These are phyloP conservation scores for Xylaria sp. DNA, from an alignment of 2,329 filamentous ascomycete species.

Conservation along the genomic window DNA sequence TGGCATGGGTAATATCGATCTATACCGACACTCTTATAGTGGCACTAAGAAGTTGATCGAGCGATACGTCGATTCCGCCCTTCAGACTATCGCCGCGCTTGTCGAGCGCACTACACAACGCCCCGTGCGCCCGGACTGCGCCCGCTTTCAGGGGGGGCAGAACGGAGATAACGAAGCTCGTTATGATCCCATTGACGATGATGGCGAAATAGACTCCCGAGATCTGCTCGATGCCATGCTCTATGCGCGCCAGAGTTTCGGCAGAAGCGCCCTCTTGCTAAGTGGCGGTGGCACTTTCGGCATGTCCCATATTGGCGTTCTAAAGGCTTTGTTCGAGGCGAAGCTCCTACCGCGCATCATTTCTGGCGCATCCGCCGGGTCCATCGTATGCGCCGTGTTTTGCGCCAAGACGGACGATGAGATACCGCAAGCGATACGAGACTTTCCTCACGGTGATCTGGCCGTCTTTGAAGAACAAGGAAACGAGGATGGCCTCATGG, in stretches of 20 bases:
- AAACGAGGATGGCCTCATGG: constrained; percentile 56
- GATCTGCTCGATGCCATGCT: constrained; percentile 63
- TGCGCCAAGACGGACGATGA: constrained; percentile 75
- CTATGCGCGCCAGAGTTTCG: constrained; percentile 71
- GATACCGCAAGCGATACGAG: constrained; percentile 61
- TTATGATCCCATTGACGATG: not conserved
- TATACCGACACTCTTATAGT: constrained; percentile 79
- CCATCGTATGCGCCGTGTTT: constrained; percentile 76
- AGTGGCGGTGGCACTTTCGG: constrained; percentile 86
- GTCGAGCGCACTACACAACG: constrained; percentile 52
- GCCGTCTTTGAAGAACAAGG: constrained; percentile 67
- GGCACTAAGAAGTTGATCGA: constrained; percentile 87
- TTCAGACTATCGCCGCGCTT: constrained; percentile 67
- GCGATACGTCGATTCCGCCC: constrained; percentile 73
- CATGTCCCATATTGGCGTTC: constrained; percentile 85
- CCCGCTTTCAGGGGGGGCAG: not conserved
- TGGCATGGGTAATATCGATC: constrained; percentile 74
- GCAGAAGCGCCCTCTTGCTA: constrained; percentile 74
- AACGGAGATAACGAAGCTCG: too few relatives aligned
- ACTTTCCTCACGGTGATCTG: constrained; percentile 74
- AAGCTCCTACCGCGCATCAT: constrained; percentile 77
- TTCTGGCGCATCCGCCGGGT: constrained; percentile 80
- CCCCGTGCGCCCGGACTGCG: constrained; percentile 37
- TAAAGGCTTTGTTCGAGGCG: constrained; percentile 73
- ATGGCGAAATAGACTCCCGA: constrained; percentile 48